A percentile compares a stretch with the other conserved stretches of the same genome.
Conservation (phyloP, 371 early-diverging fungal genomes). For the Nosema granulosis region DNA sequence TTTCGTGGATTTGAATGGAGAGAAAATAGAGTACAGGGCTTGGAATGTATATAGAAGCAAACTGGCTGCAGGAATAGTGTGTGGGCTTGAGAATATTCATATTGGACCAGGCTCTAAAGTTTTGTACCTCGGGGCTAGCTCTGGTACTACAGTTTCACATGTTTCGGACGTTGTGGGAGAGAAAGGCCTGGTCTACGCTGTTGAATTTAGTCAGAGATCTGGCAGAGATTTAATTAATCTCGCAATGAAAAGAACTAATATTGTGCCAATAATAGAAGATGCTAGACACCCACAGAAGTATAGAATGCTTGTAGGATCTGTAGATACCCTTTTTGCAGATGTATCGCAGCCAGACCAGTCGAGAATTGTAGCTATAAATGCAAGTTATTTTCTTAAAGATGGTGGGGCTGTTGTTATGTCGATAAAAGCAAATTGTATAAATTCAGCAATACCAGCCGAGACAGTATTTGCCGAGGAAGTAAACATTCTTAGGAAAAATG, state of each 20-base stretch:
- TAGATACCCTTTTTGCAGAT: conserved; percentile 98
- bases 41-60: conserved; percentile 99
- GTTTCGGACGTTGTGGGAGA: conserved; percentile 98
- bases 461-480: conserved; percentile 98
- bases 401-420: conserved; percentile 94
- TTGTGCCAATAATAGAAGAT: conserved; percentile 99
- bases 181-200: conserved; percentile 82
- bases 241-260: conserved; percentile 99
- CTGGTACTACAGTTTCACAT: conserved; percentile 98
- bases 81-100: conserved; percentile 91
- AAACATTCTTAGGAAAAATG: conserved; percentile 90
- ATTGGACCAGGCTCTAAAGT: conserved; percentile 95
- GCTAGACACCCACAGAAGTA: conserved; percentile 99
- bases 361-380: conserved; percentile 95
- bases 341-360: conserved; percentile 99
- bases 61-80: conserved; percentile 96
- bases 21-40: conserved; percentile 96
- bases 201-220: conserved; percentile 98
- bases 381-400: conserved; percentile 95
- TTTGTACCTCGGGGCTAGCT: conserved; percentile 93
- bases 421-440: conserved; percentile 99
- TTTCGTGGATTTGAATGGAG: conserved; percentile 75
- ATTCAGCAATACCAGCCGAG: conserved; percentile 92
- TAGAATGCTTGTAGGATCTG: conserved; percentile 98
- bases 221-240: conserved; percentile 98